Percentiles rank a stretch among this genome's conserved stretches.
These are phyloP conservation scores for Cryptococcus sp. DNA, from an alignment of 1,284 basidiomycete species.

Conservation along the genomic window DNA sequence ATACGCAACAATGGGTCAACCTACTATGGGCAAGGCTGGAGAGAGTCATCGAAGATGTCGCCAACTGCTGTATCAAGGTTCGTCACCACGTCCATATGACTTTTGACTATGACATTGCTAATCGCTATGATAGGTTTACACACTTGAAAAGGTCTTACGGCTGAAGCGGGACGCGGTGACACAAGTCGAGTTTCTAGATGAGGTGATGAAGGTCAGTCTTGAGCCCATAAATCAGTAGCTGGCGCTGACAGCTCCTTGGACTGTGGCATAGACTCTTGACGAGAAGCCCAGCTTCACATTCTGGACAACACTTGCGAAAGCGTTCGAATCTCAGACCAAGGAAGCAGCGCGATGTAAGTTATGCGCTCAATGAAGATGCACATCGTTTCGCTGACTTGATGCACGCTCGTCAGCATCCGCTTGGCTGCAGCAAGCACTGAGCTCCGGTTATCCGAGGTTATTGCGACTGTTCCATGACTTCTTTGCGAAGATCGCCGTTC, in stretches of 20 bases:
- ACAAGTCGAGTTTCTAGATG: slow-evolving; percentile 80
- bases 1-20: slow-evolving; percentile 75
- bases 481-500: slow-evolving; percentile 88
- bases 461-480: slow-evolving; percentile 92
- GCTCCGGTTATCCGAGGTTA: slow-evolving; percentile 78
- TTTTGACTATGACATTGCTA: background rate
- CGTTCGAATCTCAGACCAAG: slow-evolving; percentile 75
- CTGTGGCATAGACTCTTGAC: slow-evolving; percentile 66
- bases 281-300: slow-evolving; percentile 87
- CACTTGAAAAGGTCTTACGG: slow-evolving; percentile 87
- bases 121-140: slow-evolving; percentile 69
- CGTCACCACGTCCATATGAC: slow-evolving; percentile 11
- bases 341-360: slow-evolving; percentile 70
- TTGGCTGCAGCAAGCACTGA: slow-evolving; percentile 84
- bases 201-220: slow-evolving; percentile 75
- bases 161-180: slow-evolving; percentile 80
- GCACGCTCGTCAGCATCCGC: slow-evolving; percentile 23
- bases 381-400: slow-evolving; percentile 2
- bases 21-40: slow-evolving; percentile 83
- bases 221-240: slow-evolving; percentile 1
- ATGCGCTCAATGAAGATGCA: background rate
- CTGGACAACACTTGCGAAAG: slow-evolving; percentile 79
- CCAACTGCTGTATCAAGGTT: slow-evolving; percentile 86
- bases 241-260: slow-evolving; percentile 7
- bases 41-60: slow-evolving; percentile 81